These are phyloP conservation scores for Conringia planisiliqua DNA, from an alignment of 345 rosid species.

Conservation along the genomic window DNA sequence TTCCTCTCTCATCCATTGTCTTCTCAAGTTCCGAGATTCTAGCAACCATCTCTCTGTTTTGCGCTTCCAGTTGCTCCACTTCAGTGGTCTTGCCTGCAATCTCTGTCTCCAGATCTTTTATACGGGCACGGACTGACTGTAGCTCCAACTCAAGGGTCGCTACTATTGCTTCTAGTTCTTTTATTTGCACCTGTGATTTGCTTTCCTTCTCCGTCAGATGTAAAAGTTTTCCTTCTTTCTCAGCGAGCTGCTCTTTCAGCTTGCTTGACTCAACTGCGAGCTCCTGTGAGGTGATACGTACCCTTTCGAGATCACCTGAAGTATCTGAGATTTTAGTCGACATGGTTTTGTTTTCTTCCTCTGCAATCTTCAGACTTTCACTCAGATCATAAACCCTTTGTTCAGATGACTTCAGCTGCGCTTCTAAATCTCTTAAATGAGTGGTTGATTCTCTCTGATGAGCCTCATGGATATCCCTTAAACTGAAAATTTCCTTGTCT, in stretches of 20 bases:
- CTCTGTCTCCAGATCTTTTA: slow-evolving; percentile 45
- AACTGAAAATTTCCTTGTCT: slow-evolving; percentile 51
- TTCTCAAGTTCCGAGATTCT: slow-evolving; percentile 53
- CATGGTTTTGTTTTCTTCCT: slow-evolving; percentile 57
- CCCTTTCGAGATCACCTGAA: slow-evolving; percentile 50
- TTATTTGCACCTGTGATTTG: slow-evolving; percentile 40
- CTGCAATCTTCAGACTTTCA: slow-evolving; percentile 42
- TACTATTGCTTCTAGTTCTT: slow-evolving; percentile 30
- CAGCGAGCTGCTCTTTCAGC: slow-evolving; percentile 42
- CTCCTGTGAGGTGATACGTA: slow-evolving; percentile 38
- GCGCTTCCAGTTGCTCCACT: slow-evolving; percentile 44
- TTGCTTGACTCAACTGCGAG: slow-evolving; percentile 44
- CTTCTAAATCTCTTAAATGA: slow-evolving; percentile 20
- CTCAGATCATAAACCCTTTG: slow-evolving; percentile 46
- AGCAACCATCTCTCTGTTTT: slow-evolving; percentile 42
- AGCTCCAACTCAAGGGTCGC: slow-evolving; percentile 51
- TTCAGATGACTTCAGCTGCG: slow-evolving; percentile 51
- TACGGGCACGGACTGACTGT: slow-evolving; percentile 38
- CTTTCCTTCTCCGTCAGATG: slow-evolving; percentile 47
- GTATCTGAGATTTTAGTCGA: slow-evolving; percentile 47
- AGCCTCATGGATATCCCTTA: slow-evolving; percentile 51
- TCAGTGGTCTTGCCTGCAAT: slow-evolving; percentile 44
- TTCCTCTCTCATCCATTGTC: slow-evolving; percentile 43
- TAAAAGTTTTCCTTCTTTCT: slow-evolving; percentile 49
- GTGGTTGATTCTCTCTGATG: slow-evolving; percentile 51